Percentiles rank a stretch among this genome's conserved stretches.
Conservation (phyloP, 768 basidiomycete genomes). For the Thelephora aurantiotincta region DNA sequence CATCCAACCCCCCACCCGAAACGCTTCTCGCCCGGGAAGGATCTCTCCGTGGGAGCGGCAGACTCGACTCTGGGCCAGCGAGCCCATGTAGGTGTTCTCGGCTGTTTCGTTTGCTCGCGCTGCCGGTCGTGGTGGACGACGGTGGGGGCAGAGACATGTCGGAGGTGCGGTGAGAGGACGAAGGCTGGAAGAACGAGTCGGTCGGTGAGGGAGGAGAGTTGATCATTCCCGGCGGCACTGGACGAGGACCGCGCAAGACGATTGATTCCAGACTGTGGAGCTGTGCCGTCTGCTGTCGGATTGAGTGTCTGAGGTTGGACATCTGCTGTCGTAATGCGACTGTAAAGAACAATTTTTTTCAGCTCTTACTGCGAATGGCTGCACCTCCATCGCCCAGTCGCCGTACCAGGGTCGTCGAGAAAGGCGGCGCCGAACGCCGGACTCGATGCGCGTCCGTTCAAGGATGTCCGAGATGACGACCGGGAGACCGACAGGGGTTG, state of each 20-base stretch:
- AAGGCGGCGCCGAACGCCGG: slow-evolving; percentile 28
- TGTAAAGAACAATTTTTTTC: slow-evolving; percentile 19
- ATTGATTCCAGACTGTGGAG: slow-evolving; percentile 54
- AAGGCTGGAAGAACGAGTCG: slow-evolving; percentile 9
- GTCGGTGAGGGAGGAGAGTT: slow-evolving; percentile 23
- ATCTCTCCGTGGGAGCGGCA: slow-evolving; percentile 56
- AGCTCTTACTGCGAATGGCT: slow-evolving; percentile 2
- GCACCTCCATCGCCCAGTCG: not conserved
- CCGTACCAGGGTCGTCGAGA: slow-evolving; percentile 47
- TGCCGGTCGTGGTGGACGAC: slow-evolving; percentile 18
- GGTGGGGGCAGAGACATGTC: slow-evolving; percentile 17
- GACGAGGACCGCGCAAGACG: slow-evolving; percentile 53
- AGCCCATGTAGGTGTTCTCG: slow-evolving; percentile 57
- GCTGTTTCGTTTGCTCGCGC: slow-evolving; percentile 31
- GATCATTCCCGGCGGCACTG: slow-evolving; percentile 29
- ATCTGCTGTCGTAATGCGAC: slow-evolving; percentile 70
- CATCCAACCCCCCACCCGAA: slow-evolving; percentile 22
- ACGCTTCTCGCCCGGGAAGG: slow-evolving; percentile 12
- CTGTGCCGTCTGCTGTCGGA: slow-evolving; percentile 76
- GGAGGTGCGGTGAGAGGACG: not conserved
- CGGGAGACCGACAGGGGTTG: slow-evolving; percentile 25
- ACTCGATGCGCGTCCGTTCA: slow-evolving; percentile 33
- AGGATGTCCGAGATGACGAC: slow-evolving; percentile 34
- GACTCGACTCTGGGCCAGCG: slow-evolving; percentile 62
- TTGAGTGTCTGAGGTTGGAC: slow-evolving; percentile 69